Base-by-base conservation (phyloP, 1,284 basidiomycete species). In the Apiotrichum sp. region DNA sequence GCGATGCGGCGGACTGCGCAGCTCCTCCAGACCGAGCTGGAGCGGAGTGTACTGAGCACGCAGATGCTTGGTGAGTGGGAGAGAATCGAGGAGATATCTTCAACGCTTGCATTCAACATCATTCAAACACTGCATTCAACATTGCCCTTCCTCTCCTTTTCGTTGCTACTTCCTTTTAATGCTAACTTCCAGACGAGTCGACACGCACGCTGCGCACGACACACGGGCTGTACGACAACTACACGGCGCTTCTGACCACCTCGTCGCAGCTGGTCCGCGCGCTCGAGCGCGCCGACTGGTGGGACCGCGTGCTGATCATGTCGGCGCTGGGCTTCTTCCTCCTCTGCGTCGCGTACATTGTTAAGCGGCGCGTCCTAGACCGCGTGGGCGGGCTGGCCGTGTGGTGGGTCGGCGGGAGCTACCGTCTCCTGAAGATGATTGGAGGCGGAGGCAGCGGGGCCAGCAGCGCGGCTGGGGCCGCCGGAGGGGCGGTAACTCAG, bases 11-110 rank as follows among this genome's bases (percentile, higher is more conserved):
- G 91, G 36, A 96, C 92, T 6, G 82, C 92, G 34, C 81, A 80
- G 16, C 77, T 90, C 8, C 90, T 97, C 87, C 89, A 93, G 74
- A 83, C 83, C 47, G 93, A 97, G 68, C 83, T 97, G 3, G 88
- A 96, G 68, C 83, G 85, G 36, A 93, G 89, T 1, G 88, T 93
- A 10, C 78, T 95, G 45, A 85, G 88, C 1, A 81, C 81, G 4
- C 93, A 97, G 70, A 84, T 93, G 72, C 82, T 96, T 32, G 88
- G 89, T 89, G 63, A 46, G 81, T 75, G 41, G 10, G 22, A 22
- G 22, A 22, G 22, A 22, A 22, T 22, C 42, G 33, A n/a, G 14
- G 36, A 29, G 8, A 34, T 16, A 22, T 22, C 22, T 22, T 22
- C 22, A 22, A 22, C 22, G 22, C 22, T 22, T 22, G 22, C 22